A percentile compares a stretch with the other conserved stretches of the same genome.
Conservation (phyloP, 768 basidiomycete species). For the Trichaptum fuscoviolaceum region DNA sequence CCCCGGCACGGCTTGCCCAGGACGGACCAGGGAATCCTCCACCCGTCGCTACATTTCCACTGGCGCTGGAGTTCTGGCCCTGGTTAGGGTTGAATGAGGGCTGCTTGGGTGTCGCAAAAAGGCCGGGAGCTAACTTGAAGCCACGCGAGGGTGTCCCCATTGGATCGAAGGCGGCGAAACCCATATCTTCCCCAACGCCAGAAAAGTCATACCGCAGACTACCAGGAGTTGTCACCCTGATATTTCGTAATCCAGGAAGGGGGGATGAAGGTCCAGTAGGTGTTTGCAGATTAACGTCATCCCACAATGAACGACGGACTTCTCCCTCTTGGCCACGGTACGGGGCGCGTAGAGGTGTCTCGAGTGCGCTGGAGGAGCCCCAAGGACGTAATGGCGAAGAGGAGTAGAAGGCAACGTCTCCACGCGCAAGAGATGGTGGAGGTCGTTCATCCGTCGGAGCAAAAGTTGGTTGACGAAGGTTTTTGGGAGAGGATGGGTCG, state of each 20-base stretch:
- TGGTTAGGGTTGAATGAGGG: neutral
- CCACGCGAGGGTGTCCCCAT: conserved; percentile 79
- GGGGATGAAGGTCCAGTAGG: conserved; percentile 23
- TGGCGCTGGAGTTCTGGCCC: neutral
- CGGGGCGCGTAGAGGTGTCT: conserved; percentile 42
- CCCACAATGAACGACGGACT: conserved; percentile 37
- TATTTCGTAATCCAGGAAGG: conserved; percentile 17
- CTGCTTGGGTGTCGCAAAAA: neutral
- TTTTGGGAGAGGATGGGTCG: neutral
- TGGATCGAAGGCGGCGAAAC: conserved; percentile 53
- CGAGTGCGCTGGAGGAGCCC: conserved; percentile 35
- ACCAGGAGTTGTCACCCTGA: conserved; percentile 18
- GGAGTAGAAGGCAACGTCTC: neutral
- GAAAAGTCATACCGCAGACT: conserved; percentile 28
- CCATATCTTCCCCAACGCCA: conserved; percentile 36
- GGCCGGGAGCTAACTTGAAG: conserved; percentile 42
- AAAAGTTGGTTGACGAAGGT: conserved; percentile 53
- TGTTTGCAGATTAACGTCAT: conserved; percentile 30
- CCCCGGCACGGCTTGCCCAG: neutral
- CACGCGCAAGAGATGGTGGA: conserved; percentile 15
- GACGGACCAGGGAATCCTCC: neutral
- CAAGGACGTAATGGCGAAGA: conserved; percentile 48
- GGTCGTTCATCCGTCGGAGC: conserved; percentile 55
- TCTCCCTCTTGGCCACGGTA: conserved; percentile 17
- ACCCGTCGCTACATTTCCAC: neutral